phyloP scores from a whole-genome alignment of 2,329 filamentous ascomycete species.

The Cladosporium sp. region DNA sequence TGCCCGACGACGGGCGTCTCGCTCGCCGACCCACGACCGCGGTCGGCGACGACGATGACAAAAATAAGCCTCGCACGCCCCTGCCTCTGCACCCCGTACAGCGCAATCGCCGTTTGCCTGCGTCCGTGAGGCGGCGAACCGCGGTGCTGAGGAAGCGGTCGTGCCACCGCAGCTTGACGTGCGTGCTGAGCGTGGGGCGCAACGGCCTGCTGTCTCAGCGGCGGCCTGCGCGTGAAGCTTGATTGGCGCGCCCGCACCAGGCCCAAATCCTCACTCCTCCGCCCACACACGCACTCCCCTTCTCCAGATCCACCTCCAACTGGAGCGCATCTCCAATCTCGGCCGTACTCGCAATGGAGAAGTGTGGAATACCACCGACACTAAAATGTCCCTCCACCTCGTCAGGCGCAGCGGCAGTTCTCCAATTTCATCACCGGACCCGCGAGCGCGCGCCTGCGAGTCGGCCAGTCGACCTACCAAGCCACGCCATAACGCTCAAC shows the following conservation, averaged over 20 bases:
- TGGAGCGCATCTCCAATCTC: conserved; percentile 7
- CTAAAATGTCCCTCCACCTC: conserved; percentile 11
- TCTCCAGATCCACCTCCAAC: conserved; percentile 9
- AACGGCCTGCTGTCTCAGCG: conserved; percentile 5
- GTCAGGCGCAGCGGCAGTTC: neutral
- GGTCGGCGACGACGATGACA: neutral
- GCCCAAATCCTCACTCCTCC: neutral
- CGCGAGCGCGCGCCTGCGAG: neutral
- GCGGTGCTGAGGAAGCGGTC: neutral
- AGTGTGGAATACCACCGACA: conserved; percentile 9
- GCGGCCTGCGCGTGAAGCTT: neutral
- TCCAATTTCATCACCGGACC: neutral
- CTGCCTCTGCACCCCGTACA: neutral
- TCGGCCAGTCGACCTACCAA: neutral
- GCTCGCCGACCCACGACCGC: neutral
- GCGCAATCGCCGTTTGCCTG: neutral
- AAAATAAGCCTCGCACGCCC: neutral
- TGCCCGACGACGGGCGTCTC: neutral
- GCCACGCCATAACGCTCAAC: conserved; percentile 6
- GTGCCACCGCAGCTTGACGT: neutral
- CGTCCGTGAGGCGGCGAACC: neutral
- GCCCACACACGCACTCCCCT: neutral
- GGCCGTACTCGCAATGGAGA: conserved; percentile 2
- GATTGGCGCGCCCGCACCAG: neutral
- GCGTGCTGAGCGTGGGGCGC: conserved; percentile 6